phyloP scores from a whole-genome alignment of 805 yeast species.

The Zygoascus bituminiphila region DNA sequence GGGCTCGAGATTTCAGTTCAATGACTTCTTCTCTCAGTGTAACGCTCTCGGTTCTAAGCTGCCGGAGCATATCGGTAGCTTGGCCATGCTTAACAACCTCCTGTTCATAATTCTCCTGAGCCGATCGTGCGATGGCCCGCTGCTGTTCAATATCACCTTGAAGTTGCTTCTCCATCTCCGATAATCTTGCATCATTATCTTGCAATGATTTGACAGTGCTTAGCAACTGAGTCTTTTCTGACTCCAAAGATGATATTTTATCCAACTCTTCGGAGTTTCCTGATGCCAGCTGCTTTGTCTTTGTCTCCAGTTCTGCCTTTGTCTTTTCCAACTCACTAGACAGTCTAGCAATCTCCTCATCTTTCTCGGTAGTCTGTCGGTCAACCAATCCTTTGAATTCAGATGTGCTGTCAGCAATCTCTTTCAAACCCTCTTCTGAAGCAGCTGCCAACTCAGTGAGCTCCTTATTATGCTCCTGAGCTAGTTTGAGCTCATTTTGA shows the following conservation, averaged over 20 bases:
- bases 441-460: conserved; percentile 55
- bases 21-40: conserved; percentile 25
- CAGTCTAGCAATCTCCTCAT: conserved; percentile 4
- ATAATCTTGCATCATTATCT: conserved; percentile 24
- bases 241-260: conserved; percentile 18
- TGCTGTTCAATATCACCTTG: conserved; percentile 37
- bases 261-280: conserved; percentile 16
- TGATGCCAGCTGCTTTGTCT: conserved; percentile 17
- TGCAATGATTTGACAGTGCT: conserved; percentile 17
- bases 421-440: conserved; percentile 55
- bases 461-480: conserved; percentile 52
- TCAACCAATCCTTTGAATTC: conserved; percentile 43
- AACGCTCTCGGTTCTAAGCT: conserved; percentile 32
- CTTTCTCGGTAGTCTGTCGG: conserved; percentile 16
- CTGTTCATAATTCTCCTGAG: conserved; percentile 46
- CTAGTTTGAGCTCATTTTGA: conserved; percentile 45
- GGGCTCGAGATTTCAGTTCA: conserved; percentile 24
- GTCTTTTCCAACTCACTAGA: conserved; percentile 18
- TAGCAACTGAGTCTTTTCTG: conserved; percentile 17
- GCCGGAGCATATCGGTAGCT: conserved; percentile 36
- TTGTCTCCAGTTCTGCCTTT: conserved; percentile 14
- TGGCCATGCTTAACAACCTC: conserved; percentile 50
- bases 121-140: conserved; percentile 37
- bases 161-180: conserved; percentile 26
- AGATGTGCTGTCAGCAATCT: conserved; percentile 28